Percentiles rank a stretch among this genome's conserved stretches.
Conservation (phyloP, 768 basidiomycete genomes). For the Collybia sp. region DNA sequence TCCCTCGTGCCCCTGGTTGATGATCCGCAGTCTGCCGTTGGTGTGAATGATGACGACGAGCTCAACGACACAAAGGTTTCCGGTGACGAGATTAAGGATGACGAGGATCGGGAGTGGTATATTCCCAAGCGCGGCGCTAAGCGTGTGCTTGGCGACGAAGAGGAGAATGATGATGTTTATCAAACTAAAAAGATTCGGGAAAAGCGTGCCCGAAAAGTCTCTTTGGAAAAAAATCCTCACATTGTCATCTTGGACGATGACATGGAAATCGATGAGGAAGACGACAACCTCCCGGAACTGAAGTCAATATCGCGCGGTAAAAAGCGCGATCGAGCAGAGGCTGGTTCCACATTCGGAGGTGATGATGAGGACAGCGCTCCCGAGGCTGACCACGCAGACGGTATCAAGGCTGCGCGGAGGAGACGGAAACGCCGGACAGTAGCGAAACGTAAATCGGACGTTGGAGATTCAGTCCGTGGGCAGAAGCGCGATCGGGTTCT, state of each 20-base stretch:
- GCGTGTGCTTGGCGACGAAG: slow-evolving; percentile 41
- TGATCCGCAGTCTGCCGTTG: slow-evolving; percentile 35
- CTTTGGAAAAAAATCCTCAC: slow-evolving; percentile 32
- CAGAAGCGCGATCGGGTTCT: slow-evolving; percentile 64
- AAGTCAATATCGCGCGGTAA: slow-evolving; percentile 45
- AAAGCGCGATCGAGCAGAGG: slow-evolving; percentile 75
- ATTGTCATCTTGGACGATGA: slow-evolving; percentile 30
- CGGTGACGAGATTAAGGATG: slow-evolving; percentile 43
- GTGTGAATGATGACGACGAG: slow-evolving; percentile 41
- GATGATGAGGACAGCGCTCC: slow-evolving; percentile 45
- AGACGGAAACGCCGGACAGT: slow-evolving; percentile 57
- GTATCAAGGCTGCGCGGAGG: slow-evolving; percentile 38
- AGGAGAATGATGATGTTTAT: slow-evolving; percentile 35
- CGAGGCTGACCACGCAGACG: slow-evolving; percentile 32
- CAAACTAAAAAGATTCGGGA: slow-evolving; percentile 34
- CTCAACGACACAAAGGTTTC: slow-evolving; percentile 24
- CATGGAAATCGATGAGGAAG: slow-evolving; percentile 46
- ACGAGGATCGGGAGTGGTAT: slow-evolving; percentile 17
- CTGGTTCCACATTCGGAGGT: slow-evolving; percentile 65
- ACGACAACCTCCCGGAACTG: slow-evolving; percentile 36
- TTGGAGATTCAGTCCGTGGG: slow-evolving; percentile 35
- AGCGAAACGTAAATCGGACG: slow-evolving; percentile 47
- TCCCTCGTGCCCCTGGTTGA: slow-evolving; percentile 16
- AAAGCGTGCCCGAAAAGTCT: slow-evolving; percentile 54
- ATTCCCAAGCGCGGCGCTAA: slow-evolving; percentile 41